These are phyloP conservation scores for Termitomyces sp. DNA, from an alignment of 768 basidiomycete species.

Conservation along the genomic window DNA sequence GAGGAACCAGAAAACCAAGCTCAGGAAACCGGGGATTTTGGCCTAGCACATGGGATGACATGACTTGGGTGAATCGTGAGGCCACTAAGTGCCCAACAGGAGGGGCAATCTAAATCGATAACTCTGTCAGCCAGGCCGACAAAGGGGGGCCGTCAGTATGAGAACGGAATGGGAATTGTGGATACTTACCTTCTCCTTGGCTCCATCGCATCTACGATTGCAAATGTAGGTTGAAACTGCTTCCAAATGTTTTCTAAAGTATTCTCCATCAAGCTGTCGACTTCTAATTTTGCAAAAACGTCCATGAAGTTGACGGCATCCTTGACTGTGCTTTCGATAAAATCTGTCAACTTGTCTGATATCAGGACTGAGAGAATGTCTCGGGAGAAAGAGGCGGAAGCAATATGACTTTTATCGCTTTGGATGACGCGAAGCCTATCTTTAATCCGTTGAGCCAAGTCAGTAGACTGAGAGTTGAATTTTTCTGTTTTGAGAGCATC, in stretches of 20 bases:
- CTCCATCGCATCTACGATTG: background rate
- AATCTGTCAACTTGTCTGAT: background rate
- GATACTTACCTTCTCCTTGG: background rate
- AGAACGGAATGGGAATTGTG: background rate
- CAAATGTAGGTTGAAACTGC: background rate
- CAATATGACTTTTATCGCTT: background rate
- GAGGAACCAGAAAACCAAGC: background rate
- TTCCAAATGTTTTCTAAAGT: background rate
- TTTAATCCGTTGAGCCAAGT: background rate
- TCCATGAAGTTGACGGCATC: background rate
- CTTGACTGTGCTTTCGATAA: background rate
- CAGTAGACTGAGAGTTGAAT: background rate
- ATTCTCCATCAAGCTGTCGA: background rate
- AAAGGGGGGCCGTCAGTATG: background rate
- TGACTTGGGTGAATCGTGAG: background rate
- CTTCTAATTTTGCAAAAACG: background rate
- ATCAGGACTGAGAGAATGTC: constrained; percentile 1
- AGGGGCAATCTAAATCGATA: background rate
- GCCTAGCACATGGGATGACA: background rate
- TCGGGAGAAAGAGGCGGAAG: background rate
- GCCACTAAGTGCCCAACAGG: background rate
- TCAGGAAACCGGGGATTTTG: background rate
- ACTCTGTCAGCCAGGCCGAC: background rate
- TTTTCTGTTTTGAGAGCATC: background rate
- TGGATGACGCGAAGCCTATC: background rate